Conservation (phyloP, 495 filamentous ascomycete genomes). For the Cryomyces minteri region DNA sequence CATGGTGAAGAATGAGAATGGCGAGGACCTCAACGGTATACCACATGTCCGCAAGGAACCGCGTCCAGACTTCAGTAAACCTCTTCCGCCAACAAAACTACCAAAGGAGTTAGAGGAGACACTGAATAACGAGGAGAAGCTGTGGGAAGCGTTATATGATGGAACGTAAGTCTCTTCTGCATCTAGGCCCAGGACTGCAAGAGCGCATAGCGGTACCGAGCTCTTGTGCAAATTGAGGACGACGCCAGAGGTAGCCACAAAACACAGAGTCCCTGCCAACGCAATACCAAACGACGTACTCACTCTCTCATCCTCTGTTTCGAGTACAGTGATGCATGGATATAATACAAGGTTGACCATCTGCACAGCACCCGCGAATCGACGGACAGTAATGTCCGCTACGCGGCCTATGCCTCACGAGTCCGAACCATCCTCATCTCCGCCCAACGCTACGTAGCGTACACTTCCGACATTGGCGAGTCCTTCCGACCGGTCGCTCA, state of each 20-base stretch:
- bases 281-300: too few relatives aligned
- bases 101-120: conserved; percentile 52
- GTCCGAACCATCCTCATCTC: conserved; percentile 56
- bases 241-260: too few relatives aligned
- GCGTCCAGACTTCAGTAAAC: conserved; percentile 26
- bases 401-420: conserved; percentile 79
- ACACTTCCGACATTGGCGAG: conserved; percentile 93
- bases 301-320: too few relatives aligned
- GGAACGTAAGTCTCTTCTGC: conserved; percentile 38
- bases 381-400: conserved; percentile 70
- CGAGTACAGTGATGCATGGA: too few relatives aligned
- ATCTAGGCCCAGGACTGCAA: too few relatives aligned
- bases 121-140: conserved; percentile 57
- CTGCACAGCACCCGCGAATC: conserved; percentile 49
- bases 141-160: conserved; percentile 36
- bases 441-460: conserved; percentile 91
- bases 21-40: conserved; percentile 8
- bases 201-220: too few relatives aligned
- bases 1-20: conserved; percentile 15
- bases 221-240: too few relatives aligned
- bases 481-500: conserved; percentile 89
- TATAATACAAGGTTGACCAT: too few relatives aligned
- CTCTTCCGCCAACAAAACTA: conserved; percentile 41
- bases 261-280: too few relatives aligned
- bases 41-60: conserved; percentile 14